Base-by-base conservation (phyloP, 2,329 filamentous ascomycete genomes). In the Sclerotinia borealis region DNA sequence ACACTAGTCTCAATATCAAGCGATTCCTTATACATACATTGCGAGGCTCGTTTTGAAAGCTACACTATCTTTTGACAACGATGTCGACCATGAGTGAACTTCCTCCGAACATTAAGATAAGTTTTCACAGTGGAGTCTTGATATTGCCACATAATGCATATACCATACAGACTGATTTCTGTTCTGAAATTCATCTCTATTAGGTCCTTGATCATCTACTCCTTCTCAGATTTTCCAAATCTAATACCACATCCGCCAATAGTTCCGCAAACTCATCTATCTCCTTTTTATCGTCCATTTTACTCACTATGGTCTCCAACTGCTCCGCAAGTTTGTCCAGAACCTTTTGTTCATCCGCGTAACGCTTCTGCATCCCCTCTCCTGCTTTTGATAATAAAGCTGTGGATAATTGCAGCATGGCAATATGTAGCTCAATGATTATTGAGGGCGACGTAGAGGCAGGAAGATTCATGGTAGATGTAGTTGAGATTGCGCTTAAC, bases 381-480 rank as follows among this genome's bases (percentile, higher is more conserved):
- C 70, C 66, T n/a, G 82, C 78, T 34, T 78, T 77, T 1, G 70
- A 75, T 34, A 87, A 72, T n/a, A 87, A 70, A 3, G 79, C 77
- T 15, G 81, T 78, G 27, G 80, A 82, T 1, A 88, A 78, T 72
- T 86, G 84, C 58, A 87, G 71, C 34, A 79, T 78, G 1, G 82
- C 82, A 5, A 84, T 75, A 51, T 80, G 77, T 58, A 84, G 79
- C 64, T 87, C 85, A 2, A 72, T 60, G 13, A 72, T 41, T 1
- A 68, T 36, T 7, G 67, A 27, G 13, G 64, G 37, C 34, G 66
- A 27, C 7, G 49, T 61, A 1, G 62, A 59, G 4, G 64, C 17
- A 29, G 61, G 34, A 9, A 68, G 54, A 65, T 58, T 69, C 67
- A 63, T 75, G 70, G 13, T 80, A 2, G 84, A 80, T 1, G 82